Evolutionary conservation across 768 basidiomycete genomes (phyloP).

Genomic region (Infundibulicybe gibba): DNA sequence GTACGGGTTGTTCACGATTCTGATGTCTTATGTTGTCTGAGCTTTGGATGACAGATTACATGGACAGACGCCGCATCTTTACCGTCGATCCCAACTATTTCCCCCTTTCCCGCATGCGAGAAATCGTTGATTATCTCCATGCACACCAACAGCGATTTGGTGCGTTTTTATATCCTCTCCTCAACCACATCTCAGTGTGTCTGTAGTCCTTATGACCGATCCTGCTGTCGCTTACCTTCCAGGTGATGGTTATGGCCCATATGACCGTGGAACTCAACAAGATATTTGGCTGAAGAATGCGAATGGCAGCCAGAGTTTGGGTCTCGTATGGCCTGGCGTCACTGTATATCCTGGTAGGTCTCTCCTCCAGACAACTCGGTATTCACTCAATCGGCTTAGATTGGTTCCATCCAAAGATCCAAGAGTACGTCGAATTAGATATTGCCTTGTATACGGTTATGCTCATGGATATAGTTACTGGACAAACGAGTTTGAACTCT

Average conservation of each 20-base stretch:
- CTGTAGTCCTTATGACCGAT: slow-evolving; percentile 67
- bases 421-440: slow-evolving; percentile 31
- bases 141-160: slow-evolving; percentile 54
- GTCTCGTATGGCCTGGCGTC: slow-evolving; percentile 66
- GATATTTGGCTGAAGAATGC: slow-evolving; percentile 62
- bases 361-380: not conserved
- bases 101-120: slow-evolving; percentile 57
- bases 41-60: slow-evolving; percentile 46
- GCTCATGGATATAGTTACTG: slow-evolving; percentile 41
- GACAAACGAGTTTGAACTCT: slow-evolving; percentile 55
- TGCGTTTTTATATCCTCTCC: slow-evolving; percentile 19
- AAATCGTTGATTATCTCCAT: slow-evolving; percentile 63
- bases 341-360: slow-evolving; percentile 50
- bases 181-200: not conserved
- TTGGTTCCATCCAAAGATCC: slow-evolving; percentile 56
- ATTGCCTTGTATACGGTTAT: not conserved
- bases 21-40: too few species aligned
- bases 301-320: slow-evolving; percentile 54
- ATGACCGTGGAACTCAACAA: slow-evolving; percentile 44
- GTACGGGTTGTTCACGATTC: slow-evolving; percentile 19
- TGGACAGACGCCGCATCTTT: slow-evolving; percentile 64
- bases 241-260: slow-evolving; percentile 45
- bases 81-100: slow-evolving; percentile 69
- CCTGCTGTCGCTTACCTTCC: slow-evolving; percentile 60
- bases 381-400: slow-evolving; percentile 24